phyloP scores from a whole-genome alignment of 306 rosid genomes.

The Prunus padus region DNA sequence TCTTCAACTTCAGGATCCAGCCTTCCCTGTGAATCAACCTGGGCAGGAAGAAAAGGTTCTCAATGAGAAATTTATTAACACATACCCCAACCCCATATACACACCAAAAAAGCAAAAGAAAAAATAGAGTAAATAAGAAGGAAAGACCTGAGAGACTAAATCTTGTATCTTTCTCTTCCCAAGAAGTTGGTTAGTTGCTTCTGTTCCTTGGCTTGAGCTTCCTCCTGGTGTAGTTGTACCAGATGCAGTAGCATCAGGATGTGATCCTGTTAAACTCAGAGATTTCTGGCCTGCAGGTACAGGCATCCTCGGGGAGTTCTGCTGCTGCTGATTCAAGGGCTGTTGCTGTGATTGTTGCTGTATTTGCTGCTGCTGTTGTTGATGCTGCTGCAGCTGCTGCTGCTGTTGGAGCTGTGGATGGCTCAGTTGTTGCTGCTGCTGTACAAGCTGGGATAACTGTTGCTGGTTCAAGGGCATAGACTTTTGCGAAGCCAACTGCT shows the following conservation, averaged over 20 bases:
- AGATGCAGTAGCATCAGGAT: constrained; percentile 96
- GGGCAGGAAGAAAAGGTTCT: constrained; percentile 26
- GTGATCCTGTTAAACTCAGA: constrained; percentile 95
- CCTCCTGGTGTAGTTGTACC: constrained; percentile 98
- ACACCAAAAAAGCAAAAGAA: not conserved
- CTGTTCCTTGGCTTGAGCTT: constrained; percentile 99
- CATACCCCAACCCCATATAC: not conserved
- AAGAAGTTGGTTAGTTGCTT: constrained; percentile 95
- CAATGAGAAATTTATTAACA: constrained; percentile 12
- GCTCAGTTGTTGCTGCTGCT: constrained; percentile 71
- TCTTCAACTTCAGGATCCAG: constrained; percentile 90
- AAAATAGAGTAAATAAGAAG: constrained; percentile 8
- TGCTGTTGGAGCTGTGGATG: constrained; percentile 58
- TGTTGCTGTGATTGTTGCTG: constrained; percentile 72
- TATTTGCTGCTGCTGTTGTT: constrained; percentile 27
- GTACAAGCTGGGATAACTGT: constrained; percentile 80
- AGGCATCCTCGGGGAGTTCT: constrained; percentile 79
- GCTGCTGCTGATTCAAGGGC: constrained; percentile 77
- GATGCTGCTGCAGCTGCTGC: constrained; percentile 47
- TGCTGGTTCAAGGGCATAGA: constrained; percentile 57
- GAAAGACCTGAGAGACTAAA: constrained; percentile 87
- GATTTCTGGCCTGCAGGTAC: constrained; percentile 86
- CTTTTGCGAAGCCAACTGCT: constrained; percentile 74
- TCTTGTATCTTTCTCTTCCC: constrained; percentile 99
- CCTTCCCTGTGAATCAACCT: constrained; percentile 88